Evolutionary conservation across 2,329 filamentous ascomycete genomes (phyloP).

Genomic region (Arthrobotrys megalospora): DNA sequence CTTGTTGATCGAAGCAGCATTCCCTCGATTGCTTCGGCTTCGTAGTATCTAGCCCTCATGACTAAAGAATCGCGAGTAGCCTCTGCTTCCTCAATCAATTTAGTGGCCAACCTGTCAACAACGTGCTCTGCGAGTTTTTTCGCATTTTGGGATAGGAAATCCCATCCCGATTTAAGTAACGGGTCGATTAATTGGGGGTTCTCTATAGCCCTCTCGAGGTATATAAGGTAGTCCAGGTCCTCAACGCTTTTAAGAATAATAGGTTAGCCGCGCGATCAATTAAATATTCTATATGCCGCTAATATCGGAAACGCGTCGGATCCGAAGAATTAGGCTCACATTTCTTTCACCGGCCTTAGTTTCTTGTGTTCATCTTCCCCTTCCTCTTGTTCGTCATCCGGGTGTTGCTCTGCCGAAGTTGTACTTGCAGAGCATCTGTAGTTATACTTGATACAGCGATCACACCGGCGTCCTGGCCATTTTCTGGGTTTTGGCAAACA

Average conservation of each 20-base stretch:
- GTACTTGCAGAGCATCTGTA: conserved; percentile 17
- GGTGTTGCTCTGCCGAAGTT: background rate
- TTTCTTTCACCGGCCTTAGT: conserved; percentile 1
- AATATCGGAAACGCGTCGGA: no score
- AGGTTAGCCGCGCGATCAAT: background rate
- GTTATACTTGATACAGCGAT: conserved; percentile 5
- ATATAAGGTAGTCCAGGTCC: conserved; percentile 19
- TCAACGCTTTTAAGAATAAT: conserved; percentile 4
- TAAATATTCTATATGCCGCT: no score
- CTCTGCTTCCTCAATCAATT: no score
- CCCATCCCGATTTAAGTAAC: no score
- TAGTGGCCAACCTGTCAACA: no score
- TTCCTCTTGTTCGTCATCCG: background rate
- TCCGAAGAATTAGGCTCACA: background rate
- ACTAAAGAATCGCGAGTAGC: background rate
- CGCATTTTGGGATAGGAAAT: background rate
- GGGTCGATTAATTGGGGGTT: background rate
- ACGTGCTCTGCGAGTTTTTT: no score
- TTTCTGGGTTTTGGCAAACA: conserved; percentile 5
- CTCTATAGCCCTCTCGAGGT: background rate
- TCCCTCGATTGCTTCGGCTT: conserved; percentile 11
- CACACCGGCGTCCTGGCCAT: conserved; percentile 20
- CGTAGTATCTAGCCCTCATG: background rate
- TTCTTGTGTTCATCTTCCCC: background rate
- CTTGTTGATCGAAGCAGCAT: background rate